These are phyloP conservation scores for Punctularia strigosozonata DNA, from an alignment of 768 basidiomycete genomes.

Conservation along the genomic window DNA sequence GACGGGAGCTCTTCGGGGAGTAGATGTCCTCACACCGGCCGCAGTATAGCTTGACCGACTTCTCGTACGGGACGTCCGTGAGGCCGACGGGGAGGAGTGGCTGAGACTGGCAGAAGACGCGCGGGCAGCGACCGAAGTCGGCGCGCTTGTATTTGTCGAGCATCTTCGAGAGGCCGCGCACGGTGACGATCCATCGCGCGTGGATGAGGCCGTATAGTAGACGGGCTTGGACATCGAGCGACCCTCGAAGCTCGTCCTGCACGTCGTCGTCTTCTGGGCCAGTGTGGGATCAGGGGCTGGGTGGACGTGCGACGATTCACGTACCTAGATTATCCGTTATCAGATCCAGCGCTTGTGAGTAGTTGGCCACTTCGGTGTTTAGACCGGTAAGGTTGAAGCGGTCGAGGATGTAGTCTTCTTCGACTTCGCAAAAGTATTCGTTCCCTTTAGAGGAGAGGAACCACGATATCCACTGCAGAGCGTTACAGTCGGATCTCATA, in stretches of 20 bases:
- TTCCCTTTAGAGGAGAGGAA: constrained; percentile 96
- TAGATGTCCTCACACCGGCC: constrained; percentile 98
- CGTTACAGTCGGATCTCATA: not conserved
- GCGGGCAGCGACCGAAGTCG: constrained; percentile 97
- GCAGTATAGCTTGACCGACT: constrained; percentile 97
- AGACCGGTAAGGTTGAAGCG: constrained; percentile 96
- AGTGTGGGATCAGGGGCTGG: not conserved
- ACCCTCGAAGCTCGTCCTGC: constrained; percentile 85
- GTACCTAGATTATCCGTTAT: constrained; percentile 92
- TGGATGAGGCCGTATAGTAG: constrained; percentile 94
- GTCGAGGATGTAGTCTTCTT: constrained; percentile 97
- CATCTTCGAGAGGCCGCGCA: constrained; percentile 91
- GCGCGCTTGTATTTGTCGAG: constrained; percentile 97
- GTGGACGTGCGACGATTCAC: constrained; percentile 12
- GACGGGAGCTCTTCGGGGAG: constrained; percentile 92
- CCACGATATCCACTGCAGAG: constrained; percentile 87
- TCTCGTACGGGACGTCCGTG: constrained; percentile 95
- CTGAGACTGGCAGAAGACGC: constrained; percentile 90
- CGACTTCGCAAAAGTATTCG: constrained; percentile 99
- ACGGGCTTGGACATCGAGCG: constrained; percentile 87
- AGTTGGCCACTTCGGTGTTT: constrained; percentile 93
- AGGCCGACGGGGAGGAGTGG: constrained; percentile 95
- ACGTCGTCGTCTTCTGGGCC: constrained; percentile 72
- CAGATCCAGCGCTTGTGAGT: constrained; percentile 85
- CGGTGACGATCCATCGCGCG: constrained; percentile 94